These are phyloP conservation scores for Ogataea henricii DNA, from an alignment of 805 yeast species.

Conservation along the genomic window DNA sequence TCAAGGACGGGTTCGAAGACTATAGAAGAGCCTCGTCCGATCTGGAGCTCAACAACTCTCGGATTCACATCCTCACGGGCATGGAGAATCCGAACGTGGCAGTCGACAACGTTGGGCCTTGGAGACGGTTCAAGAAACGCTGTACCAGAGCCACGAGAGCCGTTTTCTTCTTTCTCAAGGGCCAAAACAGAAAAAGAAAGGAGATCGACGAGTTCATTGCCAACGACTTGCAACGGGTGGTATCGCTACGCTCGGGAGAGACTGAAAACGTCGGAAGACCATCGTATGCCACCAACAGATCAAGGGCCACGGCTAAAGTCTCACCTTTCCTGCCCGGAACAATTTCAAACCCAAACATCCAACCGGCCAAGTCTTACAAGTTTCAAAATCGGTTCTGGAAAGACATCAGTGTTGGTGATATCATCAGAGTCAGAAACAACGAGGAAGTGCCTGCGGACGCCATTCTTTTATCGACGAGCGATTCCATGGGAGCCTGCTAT, in stretches of 20 bases:
- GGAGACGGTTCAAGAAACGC: slow-evolving; percentile 70
- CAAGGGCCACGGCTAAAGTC: slow-evolving; percentile 18
- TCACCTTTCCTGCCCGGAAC: slow-evolving; percentile 32
- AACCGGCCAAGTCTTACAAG: slow-evolving; percentile 35
- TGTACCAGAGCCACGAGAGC: slow-evolving; percentile 37
- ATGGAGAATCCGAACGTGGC: slow-evolving; percentile 59
- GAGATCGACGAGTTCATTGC: slow-evolving; percentile 1
- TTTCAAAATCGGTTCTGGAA: slow-evolving; percentile 53
- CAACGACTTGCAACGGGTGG: slow-evolving; percentile 17
- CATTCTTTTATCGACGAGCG: slow-evolving; percentile 64
- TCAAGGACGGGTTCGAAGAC: slow-evolving; percentile 80
- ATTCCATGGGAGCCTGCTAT: slow-evolving; percentile 64
- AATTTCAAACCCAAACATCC: slow-evolving; percentile 35
- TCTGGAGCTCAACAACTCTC: slow-evolving; percentile 65
- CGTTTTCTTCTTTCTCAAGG: slow-evolving; percentile 3
- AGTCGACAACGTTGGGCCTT: slow-evolving; percentile 53
- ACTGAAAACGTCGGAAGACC: slow-evolving; percentile 4
- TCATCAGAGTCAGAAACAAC: slow-evolving; percentile 66
- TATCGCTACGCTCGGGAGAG: slow-evolving; percentile 18
- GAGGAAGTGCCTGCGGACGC: slow-evolving; percentile 83
- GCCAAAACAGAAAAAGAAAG: slow-evolving; percentile 15
- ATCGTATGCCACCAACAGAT: slow-evolving; percentile 19
- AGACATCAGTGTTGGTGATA: slow-evolving; percentile 70
- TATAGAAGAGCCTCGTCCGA: slow-evolving; percentile 65
- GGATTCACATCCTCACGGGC: slow-evolving; percentile 57